Conservation (phyloP, 768 basidiomycete species). For the Panus rudis region DNA sequence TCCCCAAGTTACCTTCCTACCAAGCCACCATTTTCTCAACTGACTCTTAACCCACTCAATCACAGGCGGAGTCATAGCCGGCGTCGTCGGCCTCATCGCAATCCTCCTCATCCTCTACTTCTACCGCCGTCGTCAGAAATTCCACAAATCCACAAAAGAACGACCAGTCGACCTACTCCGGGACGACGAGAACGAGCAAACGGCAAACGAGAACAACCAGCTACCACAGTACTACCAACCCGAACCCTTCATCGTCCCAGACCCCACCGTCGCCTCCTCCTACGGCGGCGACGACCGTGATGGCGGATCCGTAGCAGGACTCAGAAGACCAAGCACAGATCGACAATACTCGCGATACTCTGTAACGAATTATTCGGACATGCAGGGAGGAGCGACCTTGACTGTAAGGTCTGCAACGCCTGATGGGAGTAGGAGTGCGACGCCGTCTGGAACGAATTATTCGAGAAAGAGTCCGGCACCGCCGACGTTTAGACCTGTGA, state of each 20-base stretch:
- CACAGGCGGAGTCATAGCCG: slow-evolving; percentile 49
- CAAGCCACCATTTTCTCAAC: not conserved
- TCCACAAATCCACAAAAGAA: slow-evolving; percentile 37
- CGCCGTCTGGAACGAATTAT: slow-evolving; percentile 27
- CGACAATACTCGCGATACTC: slow-evolving; percentile 16
- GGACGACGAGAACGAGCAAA: slow-evolving; percentile 45
- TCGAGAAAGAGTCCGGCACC: slow-evolving; percentile 39
- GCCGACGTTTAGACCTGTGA: slow-evolving; percentile 59
- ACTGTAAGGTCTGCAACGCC: slow-evolving; percentile 8
- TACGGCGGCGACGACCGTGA: slow-evolving; percentile 27
- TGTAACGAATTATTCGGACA: slow-evolving; percentile 8
- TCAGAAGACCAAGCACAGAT: slow-evolving; percentile 8
- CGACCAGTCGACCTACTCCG: slow-evolving; percentile 64
- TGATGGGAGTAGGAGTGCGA: slow-evolving; percentile 13
- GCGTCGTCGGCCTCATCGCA: slow-evolving; percentile 42
- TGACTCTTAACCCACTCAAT: slow-evolving; percentile 3
- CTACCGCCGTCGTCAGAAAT: slow-evolving; percentile 38
- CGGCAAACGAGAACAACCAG: slow-evolving; percentile 33
- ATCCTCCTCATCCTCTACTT: slow-evolving; percentile 40
- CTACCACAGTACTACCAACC: slow-evolving; percentile 69
- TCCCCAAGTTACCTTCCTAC: not conserved
- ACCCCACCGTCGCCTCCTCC: slow-evolving; percentile 42
- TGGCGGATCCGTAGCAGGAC: too few relatives aligned
- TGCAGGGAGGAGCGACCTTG: slow-evolving; percentile 14
- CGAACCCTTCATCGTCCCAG: slow-evolving; percentile 68